Conservation (phyloP, 495 filamentous ascomycete genomes). For the Hypoxylon lenormandii region DNA sequence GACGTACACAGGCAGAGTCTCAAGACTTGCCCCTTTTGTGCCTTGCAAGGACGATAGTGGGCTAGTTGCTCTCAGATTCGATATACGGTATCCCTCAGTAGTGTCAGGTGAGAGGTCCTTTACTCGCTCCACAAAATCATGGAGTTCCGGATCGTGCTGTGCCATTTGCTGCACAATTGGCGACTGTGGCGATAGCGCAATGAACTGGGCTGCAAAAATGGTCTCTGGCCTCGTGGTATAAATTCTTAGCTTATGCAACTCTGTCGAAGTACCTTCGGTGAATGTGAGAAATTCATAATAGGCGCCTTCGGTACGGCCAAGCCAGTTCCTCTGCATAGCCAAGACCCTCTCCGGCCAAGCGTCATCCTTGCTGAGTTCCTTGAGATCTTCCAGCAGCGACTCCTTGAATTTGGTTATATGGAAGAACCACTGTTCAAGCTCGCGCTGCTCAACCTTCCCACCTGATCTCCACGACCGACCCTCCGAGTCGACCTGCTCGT, state of each 20-base stretch:
- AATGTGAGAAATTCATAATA: constrained; percentile 72
- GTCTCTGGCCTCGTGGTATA: constrained; percentile 89
- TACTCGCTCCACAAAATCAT: constrained; percentile 73
- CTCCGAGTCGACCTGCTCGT: constrained; percentile 88
- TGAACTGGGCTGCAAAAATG: constrained; percentile 82
- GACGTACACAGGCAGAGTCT: constrained; percentile 77
- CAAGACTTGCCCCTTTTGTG: constrained; percentile 60
- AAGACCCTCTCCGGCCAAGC: constrained; percentile 84
- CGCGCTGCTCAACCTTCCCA: constrained; percentile 81
- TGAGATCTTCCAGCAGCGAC: constrained; percentile 76
- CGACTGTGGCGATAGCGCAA: constrained; percentile 80
- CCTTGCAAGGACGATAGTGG: constrained; percentile 71
- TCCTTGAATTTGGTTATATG: constrained; percentile 83
- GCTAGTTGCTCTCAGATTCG: constrained; percentile 71
- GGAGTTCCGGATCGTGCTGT: constrained; percentile 68
- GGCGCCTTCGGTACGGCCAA: constrained; percentile 80
- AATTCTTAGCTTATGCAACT: constrained; percentile 63
- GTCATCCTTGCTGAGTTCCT: constrained; percentile 69
- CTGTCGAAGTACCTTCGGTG: constrained; percentile 55
- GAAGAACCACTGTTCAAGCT: constrained; percentile 90
- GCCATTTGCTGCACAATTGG: constrained; percentile 74
- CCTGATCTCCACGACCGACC: constrained; percentile 89
- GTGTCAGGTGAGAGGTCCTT: constrained; percentile 74
- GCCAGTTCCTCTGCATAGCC: constrained; percentile 88
- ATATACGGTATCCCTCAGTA: constrained; percentile 77